phyloP scores from a whole-genome alignment of 2,329 filamentous ascomycete species.

The Colletotrichum viniferum region DNA sequence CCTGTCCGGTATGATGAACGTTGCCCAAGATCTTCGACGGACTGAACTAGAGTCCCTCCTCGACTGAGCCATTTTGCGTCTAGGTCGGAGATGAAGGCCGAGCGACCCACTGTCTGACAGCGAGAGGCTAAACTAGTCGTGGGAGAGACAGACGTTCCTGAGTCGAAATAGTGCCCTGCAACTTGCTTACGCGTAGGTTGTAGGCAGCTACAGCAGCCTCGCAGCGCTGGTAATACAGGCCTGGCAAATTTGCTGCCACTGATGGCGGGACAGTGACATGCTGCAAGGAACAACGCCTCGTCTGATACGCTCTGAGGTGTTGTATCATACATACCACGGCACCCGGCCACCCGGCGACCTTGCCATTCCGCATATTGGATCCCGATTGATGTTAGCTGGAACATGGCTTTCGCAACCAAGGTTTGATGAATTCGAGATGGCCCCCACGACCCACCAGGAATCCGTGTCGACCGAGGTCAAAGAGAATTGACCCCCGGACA shows the following conservation, averaged over 20 bases:
- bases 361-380: background rate
- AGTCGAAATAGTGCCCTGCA: slow-evolving; percentile 1
- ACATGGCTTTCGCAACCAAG: background rate
- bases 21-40: background rate
- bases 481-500: background rate
- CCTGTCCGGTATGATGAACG: background rate
- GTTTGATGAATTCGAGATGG: background rate
- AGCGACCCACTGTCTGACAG: background rate
- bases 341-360: background rate
- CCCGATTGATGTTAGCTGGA: background rate
- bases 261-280: background rate
- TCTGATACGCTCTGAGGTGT: background rate
- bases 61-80: background rate
- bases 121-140: background rate
- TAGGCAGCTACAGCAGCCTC: background rate
- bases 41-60: background rate
- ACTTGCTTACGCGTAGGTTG: background rate
- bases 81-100: background rate
- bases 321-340: background rate
- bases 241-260: background rate
- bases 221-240: background rate
- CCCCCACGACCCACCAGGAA: background rate
- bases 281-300: background rate
- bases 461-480: background rate
- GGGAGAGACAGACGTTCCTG: background rate